Evolutionary conservation across 2,329 filamentous ascomycete species (phyloP), one percentile per base, ranked within the genome.

Genomic region (Colletotrichum filicis): DNA sequence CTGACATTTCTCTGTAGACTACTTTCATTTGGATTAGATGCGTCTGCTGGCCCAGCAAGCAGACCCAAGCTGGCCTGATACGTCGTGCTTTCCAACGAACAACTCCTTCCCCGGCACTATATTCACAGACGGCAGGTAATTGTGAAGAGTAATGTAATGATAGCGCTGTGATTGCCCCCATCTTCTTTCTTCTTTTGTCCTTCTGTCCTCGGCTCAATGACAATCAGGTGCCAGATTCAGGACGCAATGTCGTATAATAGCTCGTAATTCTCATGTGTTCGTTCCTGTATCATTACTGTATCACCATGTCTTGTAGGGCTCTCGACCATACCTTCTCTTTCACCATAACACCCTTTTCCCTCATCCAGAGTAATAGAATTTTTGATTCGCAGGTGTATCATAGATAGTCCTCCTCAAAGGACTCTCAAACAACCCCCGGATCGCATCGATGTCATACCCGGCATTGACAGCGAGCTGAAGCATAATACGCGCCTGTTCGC

Each of bases 401-500:
- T 68, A 57, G 4, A 72, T 16, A 4, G 72, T 68, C 3, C 35
- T 73, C 3, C 75, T 71, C 60, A 80, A 74, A 11, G 80, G 81
- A 11, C 71, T 71, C 66, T 82, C 78, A 26, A 82, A 81, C 53
- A 81, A 60, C 11, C 78, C 76, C 1, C 78, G 76, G 26, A 81
- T 79, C 66, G 77, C 68, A 5, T 79, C 76, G 5, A 82, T 66
- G 46, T 53, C 71, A 46, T 80, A 77, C 2, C 79, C 78, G 11
- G 79, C 75, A 37, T 76, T 76, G 22, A 82, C 71, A 2, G 79
- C 77, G 8, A 81, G 78, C 74, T 82, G 80, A 0, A 82, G 76
- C 76, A 81, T 77, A 12, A 81, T 77, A 5, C 78, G 75, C 6
- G 77, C 77, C 66, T 82, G 79, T n/a, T 80, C 78, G 6, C 71